phyloP scores from a whole-genome alignment of 345 rosid species.

The Mangifera indica region DNA sequence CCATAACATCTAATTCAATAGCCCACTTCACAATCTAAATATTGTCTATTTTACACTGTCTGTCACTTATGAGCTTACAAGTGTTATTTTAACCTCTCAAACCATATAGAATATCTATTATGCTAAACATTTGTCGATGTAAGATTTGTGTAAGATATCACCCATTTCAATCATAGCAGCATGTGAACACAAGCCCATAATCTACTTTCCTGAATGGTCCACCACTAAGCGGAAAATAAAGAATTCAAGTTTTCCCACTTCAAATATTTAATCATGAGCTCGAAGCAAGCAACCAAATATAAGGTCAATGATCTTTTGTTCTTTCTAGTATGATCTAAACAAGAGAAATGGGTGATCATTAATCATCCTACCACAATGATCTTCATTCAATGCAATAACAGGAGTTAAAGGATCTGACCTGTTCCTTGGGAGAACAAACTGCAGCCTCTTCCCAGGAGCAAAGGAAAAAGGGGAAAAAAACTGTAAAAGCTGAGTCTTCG shows the following conservation, averaged over 20 bases:
- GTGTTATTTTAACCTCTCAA: too few species aligned
- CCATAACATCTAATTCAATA: too few species aligned
- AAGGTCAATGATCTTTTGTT: not conserved
- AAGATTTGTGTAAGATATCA: too few species aligned
- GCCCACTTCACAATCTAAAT: not conserved
- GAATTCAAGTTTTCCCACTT: slow-evolving; percentile 9
- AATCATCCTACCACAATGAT: not conserved
- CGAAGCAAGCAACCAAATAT: not conserved
- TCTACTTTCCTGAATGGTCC: slow-evolving; percentile 6
- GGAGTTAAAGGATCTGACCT: slow-evolving; percentile 11
- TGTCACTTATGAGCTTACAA: too few species aligned
- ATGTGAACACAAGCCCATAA: slow-evolving; percentile 11
- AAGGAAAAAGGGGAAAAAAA: not conserved
- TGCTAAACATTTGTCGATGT: too few species aligned
- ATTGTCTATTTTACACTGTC: too few species aligned
- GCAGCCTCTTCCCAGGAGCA: slow-evolving; percentile 23
- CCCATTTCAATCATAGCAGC: not conserved
- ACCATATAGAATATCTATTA: too few species aligned
- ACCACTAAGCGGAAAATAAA: slow-evolving; percentile 6
- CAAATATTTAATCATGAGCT: slow-evolving; percentile 5
- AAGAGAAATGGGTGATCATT: slow-evolving; percentile 6
- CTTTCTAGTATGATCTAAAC: not conserved
- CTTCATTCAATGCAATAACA: slow-evolving; percentile 9
- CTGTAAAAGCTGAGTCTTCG: not conserved
- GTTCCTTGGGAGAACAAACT: slow-evolving; percentile 34